Percentiles rank a stretch among this genome's conserved stretches.
These are phyloP conservation scores for Rubia occidens DNA, from an alignment of 305 asterid genomes.

Conservation along the genomic window DNA sequence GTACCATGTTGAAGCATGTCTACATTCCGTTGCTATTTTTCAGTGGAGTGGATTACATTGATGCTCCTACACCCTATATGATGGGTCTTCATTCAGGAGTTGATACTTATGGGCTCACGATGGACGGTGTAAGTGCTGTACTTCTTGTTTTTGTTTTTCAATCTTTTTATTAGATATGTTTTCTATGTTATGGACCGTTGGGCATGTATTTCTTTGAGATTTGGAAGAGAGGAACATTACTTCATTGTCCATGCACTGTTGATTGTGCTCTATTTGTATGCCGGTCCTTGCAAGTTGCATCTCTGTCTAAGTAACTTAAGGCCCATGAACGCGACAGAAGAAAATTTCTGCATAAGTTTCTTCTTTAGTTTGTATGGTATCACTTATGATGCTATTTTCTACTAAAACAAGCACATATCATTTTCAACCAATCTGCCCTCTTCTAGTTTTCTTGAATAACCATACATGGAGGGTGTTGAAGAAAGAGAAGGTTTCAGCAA, in stretches of 20 bases:
- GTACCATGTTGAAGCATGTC: slow-evolving; percentile 95
- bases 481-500: not conserved
- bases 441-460: not conserved
- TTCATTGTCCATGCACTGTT: not conserved
- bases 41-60: slow-evolving; percentile 99
- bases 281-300: not conserved
- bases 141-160: slow-evolving; percentile 15
- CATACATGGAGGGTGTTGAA: not conserved
- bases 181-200: slow-evolving; percentile 16
- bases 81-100: slow-evolving; percentile 99
- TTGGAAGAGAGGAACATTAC: not conserved
- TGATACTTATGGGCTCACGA: slow-evolving; percentile 73
- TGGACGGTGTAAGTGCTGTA: slow-evolving; percentile 87
- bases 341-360: not conserved
- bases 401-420: not conserved
- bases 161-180: not conserved
- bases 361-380: not conserved
- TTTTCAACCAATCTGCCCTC: not conserved
- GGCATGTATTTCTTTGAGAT: not conserved
- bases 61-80: slow-evolving; percentile 99
- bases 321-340: not conserved
- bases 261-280: not conserved
- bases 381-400: not conserved
- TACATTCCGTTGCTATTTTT: slow-evolving; percentile 97
- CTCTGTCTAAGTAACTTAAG: not conserved